Conservation (phyloP, 805 yeast species). For the Sugiyamaella chiloensis region DNA sequence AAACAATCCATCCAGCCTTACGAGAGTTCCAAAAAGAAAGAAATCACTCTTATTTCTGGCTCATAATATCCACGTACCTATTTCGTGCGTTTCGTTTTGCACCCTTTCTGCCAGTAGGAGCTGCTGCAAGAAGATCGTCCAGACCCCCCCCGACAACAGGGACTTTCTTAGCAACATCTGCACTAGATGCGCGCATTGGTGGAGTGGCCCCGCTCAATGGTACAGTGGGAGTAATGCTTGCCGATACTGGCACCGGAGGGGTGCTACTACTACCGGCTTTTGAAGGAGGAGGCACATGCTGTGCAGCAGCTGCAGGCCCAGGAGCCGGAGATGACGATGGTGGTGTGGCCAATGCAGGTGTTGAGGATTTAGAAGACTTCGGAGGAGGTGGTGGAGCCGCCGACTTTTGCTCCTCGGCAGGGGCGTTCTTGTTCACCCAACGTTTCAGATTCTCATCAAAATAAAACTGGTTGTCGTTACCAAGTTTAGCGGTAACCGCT, state of each 20-base stretch:
- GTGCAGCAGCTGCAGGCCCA: not conserved
- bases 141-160: conserved; percentile 40
- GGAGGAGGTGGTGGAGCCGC: conserved; percentile 76
- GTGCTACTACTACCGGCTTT: too few species aligned
- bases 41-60: conserved; percentile 16
- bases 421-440: conserved; percentile 73
- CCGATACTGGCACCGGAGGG: conserved; percentile 19
- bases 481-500: conserved; percentile 80
- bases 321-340: not conserved
- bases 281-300: not conserved
- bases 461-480: conserved; percentile 67
- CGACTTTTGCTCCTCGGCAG: conserved; percentile 34
- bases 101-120: conserved; percentile 39
- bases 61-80: conserved; percentile 66
- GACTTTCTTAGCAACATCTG: conserved; percentile 16
- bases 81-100: conserved; percentile 53
- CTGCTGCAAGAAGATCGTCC: conserved; percentile 45
- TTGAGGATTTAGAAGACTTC: conserved; percentile 20
- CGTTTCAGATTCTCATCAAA: conserved; percentile 81
- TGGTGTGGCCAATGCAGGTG: conserved; percentile 3
- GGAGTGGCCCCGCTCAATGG: conserved; percentile 27
- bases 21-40: too few species aligned
- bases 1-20: too few species aligned
- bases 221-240: conserved; percentile 15
- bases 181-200: conserved; percentile 12